Evolutionary conservation across 2,329 filamentous ascomycete genomes (phyloP).

Genomic region (Aspergillus latus): DNA sequence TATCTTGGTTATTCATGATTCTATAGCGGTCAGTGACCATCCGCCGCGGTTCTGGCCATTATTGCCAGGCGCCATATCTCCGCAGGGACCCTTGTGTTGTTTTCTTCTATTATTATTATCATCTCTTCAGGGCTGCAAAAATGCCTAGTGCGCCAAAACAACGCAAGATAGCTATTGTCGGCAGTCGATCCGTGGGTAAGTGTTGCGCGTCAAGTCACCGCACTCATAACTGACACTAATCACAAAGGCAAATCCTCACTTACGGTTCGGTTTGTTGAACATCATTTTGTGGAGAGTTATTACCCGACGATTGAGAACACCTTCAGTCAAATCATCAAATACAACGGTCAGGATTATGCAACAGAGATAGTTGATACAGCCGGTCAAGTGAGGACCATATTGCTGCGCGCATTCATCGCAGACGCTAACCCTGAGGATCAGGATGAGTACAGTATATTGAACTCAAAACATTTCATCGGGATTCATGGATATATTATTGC

Average conservation of each 20-base stretch:
- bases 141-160: slow-evolving; percentile 78
- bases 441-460: slow-evolving; percentile 98
- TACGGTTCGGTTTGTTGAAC: slow-evolving; percentile 94
- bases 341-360: slow-evolving; percentile 87
- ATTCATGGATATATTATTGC: slow-evolving; percentile 99
- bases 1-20: not conserved
- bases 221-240: slow-evolving; percentile 14
- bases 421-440: slow-evolving; percentile 39
- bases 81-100: not conserved
- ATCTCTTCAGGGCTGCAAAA: slow-evolving; percentile 22
- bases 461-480: slow-evolving; percentile 98
- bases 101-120: not conserved
- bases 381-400: slow-evolving; percentile 66
- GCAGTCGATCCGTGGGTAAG: slow-evolving; percentile 86
- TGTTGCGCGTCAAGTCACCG: slow-evolving; percentile 15
- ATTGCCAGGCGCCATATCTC: not conserved
- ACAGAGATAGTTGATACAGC: slow-evolving; percentile 99
- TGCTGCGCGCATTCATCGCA: not conserved
- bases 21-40: not conserved
- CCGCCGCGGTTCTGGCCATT: not conserved
- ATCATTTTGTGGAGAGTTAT: slow-evolving; percentile 97
- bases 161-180: slow-evolving; percentile 92
- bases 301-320: slow-evolving; percentile 99
- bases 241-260: slow-evolving; percentile 88
- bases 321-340: slow-evolving; percentile 91